Percentiles rank a stretch among this genome's conserved stretches.
phyloP scores from a whole-genome alignment of 345 rosid genomes.

The Melaleuca alternifolia region DNA sequence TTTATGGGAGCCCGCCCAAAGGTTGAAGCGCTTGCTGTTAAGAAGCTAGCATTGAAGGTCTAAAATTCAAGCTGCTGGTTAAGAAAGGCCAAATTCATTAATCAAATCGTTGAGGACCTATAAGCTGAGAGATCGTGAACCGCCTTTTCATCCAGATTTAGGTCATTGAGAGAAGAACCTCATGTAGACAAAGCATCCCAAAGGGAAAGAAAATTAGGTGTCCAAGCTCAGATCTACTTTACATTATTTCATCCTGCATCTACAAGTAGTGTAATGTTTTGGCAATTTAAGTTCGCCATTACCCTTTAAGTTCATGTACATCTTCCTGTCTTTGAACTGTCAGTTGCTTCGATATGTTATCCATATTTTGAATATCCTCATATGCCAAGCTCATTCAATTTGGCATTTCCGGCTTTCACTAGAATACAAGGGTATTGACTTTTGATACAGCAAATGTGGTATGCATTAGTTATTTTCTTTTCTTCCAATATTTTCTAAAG shows the following conservation, averaged over 20 bases:
- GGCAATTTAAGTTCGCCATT: too few relatives aligned
- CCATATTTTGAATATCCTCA: background rate
- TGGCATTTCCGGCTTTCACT: background rate
- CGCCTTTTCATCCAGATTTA: too few relatives aligned
- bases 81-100: background rate
- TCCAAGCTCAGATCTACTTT: background rate
- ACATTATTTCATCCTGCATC: background rate
- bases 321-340: background rate
- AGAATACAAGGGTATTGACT: background rate
- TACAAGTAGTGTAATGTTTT: background rate
- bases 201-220: background rate
- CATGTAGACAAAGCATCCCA: background rate
- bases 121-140: background rate
- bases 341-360: background rate
- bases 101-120: background rate
- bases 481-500: background rate
- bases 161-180: background rate
- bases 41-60: conserved; percentile 59
- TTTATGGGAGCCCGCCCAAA: conserved; percentile 72
- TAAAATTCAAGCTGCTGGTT: background rate
- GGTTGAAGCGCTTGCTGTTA: conserved; percentile 86
- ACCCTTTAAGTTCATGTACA: too few relatives aligned
- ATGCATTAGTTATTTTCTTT: fast-evolving
- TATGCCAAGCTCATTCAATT: background rate
- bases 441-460: background rate